Conservation (phyloP, 805 yeast species). For the Monosporozyma solicola region DNA sequence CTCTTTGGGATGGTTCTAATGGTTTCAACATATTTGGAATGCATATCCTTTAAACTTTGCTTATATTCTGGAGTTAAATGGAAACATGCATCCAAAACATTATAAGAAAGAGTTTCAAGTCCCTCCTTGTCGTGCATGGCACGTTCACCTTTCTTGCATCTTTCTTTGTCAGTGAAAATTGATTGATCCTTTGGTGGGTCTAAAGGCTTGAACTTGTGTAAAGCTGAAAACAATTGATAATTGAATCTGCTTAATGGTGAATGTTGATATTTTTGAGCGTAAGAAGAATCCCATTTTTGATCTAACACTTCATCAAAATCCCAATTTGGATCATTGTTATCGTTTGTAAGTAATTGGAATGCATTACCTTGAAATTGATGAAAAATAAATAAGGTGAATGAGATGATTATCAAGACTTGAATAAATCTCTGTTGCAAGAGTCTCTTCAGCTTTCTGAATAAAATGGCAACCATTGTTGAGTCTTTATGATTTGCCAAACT, state of each 20-base stretch:
- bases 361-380: neutral
- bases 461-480: neutral
- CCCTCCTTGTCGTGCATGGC: neutral
- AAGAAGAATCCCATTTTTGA: neutral
- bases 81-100: neutral
- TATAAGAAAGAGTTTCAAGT: neutral
- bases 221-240: neutral
- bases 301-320: neutral
- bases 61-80: slow-evolving; percentile 1
- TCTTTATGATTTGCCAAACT: neutral
- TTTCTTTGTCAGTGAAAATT: neutral
- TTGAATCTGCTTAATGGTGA: neutral
- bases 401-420: neutral
- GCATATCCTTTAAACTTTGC: neutral
- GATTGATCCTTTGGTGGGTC: slow-evolving; percentile 1
- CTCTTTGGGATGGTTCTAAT: neutral
- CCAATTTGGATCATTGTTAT: neutral
- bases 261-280: neutral
- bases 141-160: neutral
- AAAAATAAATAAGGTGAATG: neutral
- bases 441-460: neutral
- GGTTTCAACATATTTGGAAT: neutral
- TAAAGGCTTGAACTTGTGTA: slow-evolving; percentile 1
- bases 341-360: neutral
- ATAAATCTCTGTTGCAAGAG: neutral